Conservation (phyloP, 768 basidiomycete genomes). For the Boletus vinaceobasis region DNA sequence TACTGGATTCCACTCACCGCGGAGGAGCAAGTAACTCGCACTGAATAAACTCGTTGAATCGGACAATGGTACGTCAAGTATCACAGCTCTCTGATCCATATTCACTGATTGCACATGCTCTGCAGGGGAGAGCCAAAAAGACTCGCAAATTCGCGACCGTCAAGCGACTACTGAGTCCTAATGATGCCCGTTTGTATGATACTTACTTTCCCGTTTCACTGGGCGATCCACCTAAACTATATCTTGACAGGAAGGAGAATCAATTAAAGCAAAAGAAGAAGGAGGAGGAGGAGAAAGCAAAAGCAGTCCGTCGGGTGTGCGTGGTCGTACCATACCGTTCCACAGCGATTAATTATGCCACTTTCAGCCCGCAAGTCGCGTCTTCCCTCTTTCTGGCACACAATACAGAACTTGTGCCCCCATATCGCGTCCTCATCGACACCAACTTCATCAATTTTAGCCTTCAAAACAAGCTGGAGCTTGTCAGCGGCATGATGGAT, state of each 20-base stretch:
- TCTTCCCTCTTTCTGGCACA: constrained; percentile 93
- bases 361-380: constrained; percentile 71
- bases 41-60: too few species aligned
- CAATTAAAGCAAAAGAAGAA: constrained; percentile 86
- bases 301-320: constrained; percentile 75
- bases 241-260: constrained; percentile 77
- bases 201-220: not conserved
- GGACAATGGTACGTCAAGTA: constrained; percentile 18
- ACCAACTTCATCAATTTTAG: constrained; percentile 99
- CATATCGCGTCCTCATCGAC: constrained; percentile 95
- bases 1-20: not conserved
- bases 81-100: not conserved
- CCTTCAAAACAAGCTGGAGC: constrained; percentile 95
- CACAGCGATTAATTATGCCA: not conserved
- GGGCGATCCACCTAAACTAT: not conserved
- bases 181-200: constrained; percentile 85
- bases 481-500: constrained; percentile 99
- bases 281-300: constrained; percentile 75
- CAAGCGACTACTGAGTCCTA: constrained; percentile 91
- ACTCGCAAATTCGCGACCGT: constrained; percentile 93
- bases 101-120: not conserved
- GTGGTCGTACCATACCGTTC: constrained; percentile 29
- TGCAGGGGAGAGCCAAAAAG: constrained; percentile 85
- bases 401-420: constrained; percentile 93
- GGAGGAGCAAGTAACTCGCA: not conserved